These are phyloP conservation scores for Leonotis leonurus DNA, from an alignment of 257 asterid genomes.

Conservation along the genomic window DNA sequence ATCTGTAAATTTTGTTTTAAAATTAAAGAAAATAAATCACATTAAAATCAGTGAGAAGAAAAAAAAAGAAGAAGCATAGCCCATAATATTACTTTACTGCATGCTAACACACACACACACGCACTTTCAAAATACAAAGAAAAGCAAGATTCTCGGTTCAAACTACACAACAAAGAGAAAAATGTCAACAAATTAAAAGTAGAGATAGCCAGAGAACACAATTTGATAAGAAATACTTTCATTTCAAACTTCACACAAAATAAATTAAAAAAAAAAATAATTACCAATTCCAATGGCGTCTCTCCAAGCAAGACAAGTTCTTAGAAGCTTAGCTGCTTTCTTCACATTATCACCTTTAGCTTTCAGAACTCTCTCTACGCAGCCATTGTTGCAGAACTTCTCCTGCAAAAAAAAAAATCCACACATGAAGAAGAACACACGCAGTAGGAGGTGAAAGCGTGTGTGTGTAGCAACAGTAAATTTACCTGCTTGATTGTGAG, in stretches of 20 bases:
- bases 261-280: no score
- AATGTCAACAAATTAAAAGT: slow-evolving; percentile 2
- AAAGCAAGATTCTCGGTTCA: slow-evolving; percentile 31
- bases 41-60: slow-evolving; percentile 17
- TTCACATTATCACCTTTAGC: slow-evolving; percentile 75
- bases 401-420: slow-evolving; percentile 66
- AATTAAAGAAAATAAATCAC: slow-evolving; percentile 4
- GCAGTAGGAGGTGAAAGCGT: slow-evolving; percentile 3
- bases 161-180: slow-evolving; percentile 29
- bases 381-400: slow-evolving; percentile 60
- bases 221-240: background rate
- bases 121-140: slow-evolving; percentile 12
- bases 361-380: slow-evolving; percentile 79
- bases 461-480: background rate
- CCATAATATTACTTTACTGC: background rate
- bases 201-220: slow-evolving; percentile 7
- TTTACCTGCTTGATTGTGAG: slow-evolving; percentile 88
- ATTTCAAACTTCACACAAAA: background rate
- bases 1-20: no score
- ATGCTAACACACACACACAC: background rate
- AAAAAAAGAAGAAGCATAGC: background rate
- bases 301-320: slow-evolving; percentile 83
- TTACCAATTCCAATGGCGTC: slow-evolving; percentile 71
- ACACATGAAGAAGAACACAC: no score
- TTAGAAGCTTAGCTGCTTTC: slow-evolving; percentile 78